phyloP scores from a whole-genome alignment of 2,329 filamentous ascomycete species.

The Colletotrichum melonis region DNA sequence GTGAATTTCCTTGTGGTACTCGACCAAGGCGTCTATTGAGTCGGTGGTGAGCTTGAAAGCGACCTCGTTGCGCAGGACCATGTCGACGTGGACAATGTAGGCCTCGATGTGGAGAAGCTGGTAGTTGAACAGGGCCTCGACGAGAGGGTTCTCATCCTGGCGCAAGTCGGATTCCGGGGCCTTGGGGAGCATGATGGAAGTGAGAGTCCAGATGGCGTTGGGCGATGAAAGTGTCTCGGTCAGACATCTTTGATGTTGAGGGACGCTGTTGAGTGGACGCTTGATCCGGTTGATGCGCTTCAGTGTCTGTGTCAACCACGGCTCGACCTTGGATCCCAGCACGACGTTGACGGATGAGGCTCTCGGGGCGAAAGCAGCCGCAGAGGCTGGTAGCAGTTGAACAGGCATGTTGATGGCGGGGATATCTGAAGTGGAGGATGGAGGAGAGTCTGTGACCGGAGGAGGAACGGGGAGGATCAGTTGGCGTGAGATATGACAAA shows the following conservation, averaged over 20 bases:
- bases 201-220: constrained; percentile 94
- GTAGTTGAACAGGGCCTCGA: constrained; percentile 92
- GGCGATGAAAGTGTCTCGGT: constrained; percentile 91
- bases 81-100: constrained; percentile 98
- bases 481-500: constrained; percentile 27
- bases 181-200: constrained; percentile 93
- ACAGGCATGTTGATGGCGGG: constrained; percentile 79
- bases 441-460: constrained; percentile 25
- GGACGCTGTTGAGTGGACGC: constrained; percentile 95
- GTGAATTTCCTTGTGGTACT: constrained; percentile 97
- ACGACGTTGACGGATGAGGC: constrained; percentile 94
- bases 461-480: constrained; percentile 22
- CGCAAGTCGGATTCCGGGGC: constrained; percentile 86
- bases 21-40: constrained; percentile 91
- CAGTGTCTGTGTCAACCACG: constrained; percentile 95
- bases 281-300: constrained; percentile 98
- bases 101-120: constrained; percentile 94
- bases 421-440: constrained; percentile 9
- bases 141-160: constrained; percentile 82
- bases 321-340: constrained; percentile 89
- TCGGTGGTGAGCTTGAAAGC: constrained; percentile 97
- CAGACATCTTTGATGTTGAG: constrained; percentile 94
- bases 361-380: constrained; percentile 93
- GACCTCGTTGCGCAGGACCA: constrained; percentile 97
- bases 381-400: constrained; percentile 92